Base-by-base conservation (phyloP, 176 grass and related monocot genomes). In the Echinochloa phyllopogon region DNA sequence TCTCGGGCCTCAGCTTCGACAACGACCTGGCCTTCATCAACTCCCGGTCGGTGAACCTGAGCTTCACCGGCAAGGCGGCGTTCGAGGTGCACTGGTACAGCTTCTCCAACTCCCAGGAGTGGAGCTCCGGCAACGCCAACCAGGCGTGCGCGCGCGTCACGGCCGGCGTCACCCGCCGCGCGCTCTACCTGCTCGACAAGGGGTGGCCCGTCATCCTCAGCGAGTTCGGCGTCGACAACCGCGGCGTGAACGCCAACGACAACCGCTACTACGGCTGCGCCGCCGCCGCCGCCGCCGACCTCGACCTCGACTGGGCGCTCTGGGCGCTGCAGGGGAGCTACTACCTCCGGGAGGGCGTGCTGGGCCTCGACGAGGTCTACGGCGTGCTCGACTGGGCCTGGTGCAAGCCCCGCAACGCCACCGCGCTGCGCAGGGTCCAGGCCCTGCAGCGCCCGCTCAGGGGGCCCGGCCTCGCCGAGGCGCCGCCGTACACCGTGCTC, bases 1-100 rank as follows among this genome's bases (percentile, higher is more conserved):
- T 95, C 15, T 94, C 91, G 0, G 96, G 93, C 37, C 81, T 98
- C 25, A 77, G 53, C 56, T 98, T 90, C 76, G 96, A 98, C 96
- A 95, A 77, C 61, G 93, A 98, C 77, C 84, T 98, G 18, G 75
- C 89, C 1, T 98, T 92, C 93, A 85, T 98, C 11, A 83, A 83
- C 45, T 82, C 68, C 45, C 82, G 63, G 3, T 89, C 69, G 16
- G 73, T 94, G 38, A 87, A 83, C 33, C 67, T 98, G 2, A 92
- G 76, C 77, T 98, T 98, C 72, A 21, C 82, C 0, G 37, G 85
- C 9, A 98, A 95, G 83, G 73, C 80, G 27, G 91, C 91, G 6
- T 98, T 95, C 87, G 96, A 98, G 84, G 60, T 98, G 72, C 96
- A 98, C 85, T 98, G 96, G 96, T 98, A 98, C 86, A 70, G 85